These are phyloP conservation scores for Physcomitrellopsis africana DNA, from an alignment of 225 moss, liverwort and hornwort species.

Conservation along the genomic window DNA sequence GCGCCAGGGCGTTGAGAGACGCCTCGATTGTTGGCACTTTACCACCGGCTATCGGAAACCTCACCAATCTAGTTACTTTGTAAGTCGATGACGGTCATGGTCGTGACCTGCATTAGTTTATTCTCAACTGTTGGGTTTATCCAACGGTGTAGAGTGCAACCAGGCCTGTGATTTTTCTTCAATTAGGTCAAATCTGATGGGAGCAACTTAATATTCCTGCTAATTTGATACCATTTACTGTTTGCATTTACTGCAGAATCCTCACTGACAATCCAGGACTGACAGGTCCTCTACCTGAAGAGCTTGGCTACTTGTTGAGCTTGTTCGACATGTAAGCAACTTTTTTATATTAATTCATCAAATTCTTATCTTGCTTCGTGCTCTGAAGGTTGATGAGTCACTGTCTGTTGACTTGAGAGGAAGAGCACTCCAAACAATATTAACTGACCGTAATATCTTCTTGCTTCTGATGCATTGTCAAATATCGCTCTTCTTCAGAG, in stretches of 20 bases:
- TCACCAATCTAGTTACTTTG: conserved; percentile 55
- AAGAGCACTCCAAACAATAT: not conserved
- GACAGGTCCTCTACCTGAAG: conserved; percentile 36
- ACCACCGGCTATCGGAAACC: conserved; percentile 45
- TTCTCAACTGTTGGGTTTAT: not conserved
- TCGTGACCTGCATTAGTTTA: not conserved
- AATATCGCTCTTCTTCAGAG: conserved; percentile 26
- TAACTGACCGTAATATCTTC: not conserved
- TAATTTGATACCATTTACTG: too few relatives aligned
- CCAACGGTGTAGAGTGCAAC: not conserved
- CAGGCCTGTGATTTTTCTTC: not conserved
- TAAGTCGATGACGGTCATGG: conserved; percentile 20
- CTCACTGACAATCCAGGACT: conserved; percentile 41
- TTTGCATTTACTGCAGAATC: conserved; percentile 32
- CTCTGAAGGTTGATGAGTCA: conserved; percentile 8
- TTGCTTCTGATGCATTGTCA: conserved; percentile 19
- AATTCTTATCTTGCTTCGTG: not conserved
- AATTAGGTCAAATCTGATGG: not conserved
- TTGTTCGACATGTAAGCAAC: conserved; percentile 53
- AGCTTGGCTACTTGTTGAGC: conserved; percentile 46
- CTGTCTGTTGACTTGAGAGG: not conserved
- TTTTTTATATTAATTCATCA: not conserved
- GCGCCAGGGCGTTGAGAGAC: conserved; percentile 41
- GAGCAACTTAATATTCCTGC: too few relatives aligned
- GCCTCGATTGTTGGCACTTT: conserved; percentile 47